Evolutionary conservation across 2,329 filamentous ascomycete genomes (phyloP).

Genomic region (Colletotrichum zoysiae): DNA sequence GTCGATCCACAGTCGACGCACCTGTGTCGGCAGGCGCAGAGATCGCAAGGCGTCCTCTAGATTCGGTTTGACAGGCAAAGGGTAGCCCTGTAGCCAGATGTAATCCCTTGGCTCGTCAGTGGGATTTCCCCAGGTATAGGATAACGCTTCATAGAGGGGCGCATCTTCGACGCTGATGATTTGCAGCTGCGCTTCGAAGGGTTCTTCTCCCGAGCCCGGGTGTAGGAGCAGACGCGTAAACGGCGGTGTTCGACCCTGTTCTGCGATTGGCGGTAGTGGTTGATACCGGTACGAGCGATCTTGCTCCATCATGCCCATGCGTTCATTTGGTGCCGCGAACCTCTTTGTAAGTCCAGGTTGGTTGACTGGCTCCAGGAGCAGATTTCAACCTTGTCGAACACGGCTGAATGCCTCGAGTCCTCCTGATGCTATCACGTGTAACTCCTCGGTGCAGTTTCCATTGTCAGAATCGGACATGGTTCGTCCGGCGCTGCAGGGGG

Average conservation of each 20-base stretch:
- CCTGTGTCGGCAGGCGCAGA: slow-evolving; percentile 21
- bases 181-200: slow-evolving; percentile 32
- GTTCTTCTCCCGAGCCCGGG: slow-evolving; percentile 37
- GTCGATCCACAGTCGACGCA: slow-evolving; percentile 45
- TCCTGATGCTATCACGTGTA: slow-evolving; percentile 14
- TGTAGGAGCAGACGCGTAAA: slow-evolving; percentile 39
- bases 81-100: slow-evolving; percentile 30
- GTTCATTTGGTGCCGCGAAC: neutral
- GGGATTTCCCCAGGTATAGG: slow-evolving; percentile 40
- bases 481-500: slow-evolving; percentile 24
- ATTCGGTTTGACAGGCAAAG: slow-evolving; percentile 33
- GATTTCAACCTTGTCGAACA: neutral
- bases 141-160: slow-evolving; percentile 41
- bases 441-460: neutral
- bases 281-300: slow-evolving; percentile 29
- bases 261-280: slow-evolving; percentile 30
- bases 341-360: neutral
- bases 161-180: slow-evolving; percentile 34
- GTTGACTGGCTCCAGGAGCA: neutral
- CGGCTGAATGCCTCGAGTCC: neutral
- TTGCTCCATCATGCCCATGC: slow-evolving; percentile 8
- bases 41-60: slow-evolving; percentile 32
- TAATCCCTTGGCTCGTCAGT: slow-evolving; percentile 34
- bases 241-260: slow-evolving; percentile 27
- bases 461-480: slow-evolving; percentile 21